phyloP scores from a whole-genome alignment of 495 filamentous ascomycete genomes.

The Opeltia flavorubescens region DNA sequence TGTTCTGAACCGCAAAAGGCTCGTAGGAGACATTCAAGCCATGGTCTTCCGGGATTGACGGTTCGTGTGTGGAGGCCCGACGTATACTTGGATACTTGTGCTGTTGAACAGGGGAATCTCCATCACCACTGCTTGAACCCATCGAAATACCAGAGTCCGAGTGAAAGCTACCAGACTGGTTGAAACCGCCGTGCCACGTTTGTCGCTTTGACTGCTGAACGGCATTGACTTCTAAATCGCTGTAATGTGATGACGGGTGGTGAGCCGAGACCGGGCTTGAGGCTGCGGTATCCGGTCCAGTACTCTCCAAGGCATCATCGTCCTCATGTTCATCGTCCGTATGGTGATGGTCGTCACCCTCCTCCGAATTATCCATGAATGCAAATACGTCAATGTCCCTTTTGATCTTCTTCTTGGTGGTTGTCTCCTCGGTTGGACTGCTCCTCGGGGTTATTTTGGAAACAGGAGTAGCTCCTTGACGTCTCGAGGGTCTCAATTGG shows the following conservation, averaged over 20 bases:
- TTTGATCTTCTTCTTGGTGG: neutral
- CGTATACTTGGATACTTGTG: slow-evolving; percentile 14
- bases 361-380: slow-evolving; percentile 13
- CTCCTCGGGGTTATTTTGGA: neutral
- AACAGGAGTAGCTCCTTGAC: neutral
- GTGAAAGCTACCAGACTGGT: slow-evolving; percentile 9
- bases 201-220: slow-evolving; percentile 7
- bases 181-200: neutral
- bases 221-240: slow-evolving; percentile 13
- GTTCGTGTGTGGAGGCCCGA: slow-evolving; percentile 1
- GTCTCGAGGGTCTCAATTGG: slow-evolving; percentile 1
- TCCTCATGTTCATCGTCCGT: slow-evolving; percentile 10
- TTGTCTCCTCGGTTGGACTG: neutral
- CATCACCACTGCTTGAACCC: slow-evolving; percentile 13
- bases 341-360: slow-evolving; percentile 1
- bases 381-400: slow-evolving; percentile 13
- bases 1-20: neutral
- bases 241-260: slow-evolving; percentile 12
- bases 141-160: slow-evolving; percentile 18
- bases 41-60: neutral
- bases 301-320: slow-evolving; percentile 2
- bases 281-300: slow-evolving; percentile 1
- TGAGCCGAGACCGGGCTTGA: slow-evolving; percentile 2
- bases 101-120: slow-evolving; percentile 12
- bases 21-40: neutral